Base-by-base conservation (phyloP, 2,329 filamentous ascomycete species). In the Fusarium sp. region DNA sequence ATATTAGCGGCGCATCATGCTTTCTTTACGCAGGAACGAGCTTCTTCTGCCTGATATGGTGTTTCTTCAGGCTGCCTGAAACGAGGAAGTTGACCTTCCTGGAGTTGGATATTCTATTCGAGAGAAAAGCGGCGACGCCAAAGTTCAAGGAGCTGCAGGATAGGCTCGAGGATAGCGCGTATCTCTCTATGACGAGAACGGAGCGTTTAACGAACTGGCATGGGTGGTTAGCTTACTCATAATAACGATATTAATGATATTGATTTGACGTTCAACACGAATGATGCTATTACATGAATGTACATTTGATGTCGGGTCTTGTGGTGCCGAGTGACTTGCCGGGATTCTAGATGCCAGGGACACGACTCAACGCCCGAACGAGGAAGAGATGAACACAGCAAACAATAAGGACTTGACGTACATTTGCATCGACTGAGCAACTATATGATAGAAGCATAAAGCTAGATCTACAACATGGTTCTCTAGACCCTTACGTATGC, bases 81-180 rank as follows among this genome's bases (percentile, higher is more conserved):
- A 74, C 75, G 28, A 74, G 72, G 33, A 66, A 60, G n/a, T 66
- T 73, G 18, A 73, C 75, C 0, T 75, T 66, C 42, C 66, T 74
- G 4, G 75, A 77, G 39, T 44, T 77, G 5, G 74, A 76, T 51
- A 71, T 77, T 17, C 58, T 77, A 3, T 77, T 77, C 33, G 76
- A 77, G 42, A 68, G 64, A 38, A 68, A 58, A 26, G 68, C 76
- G 11, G 65, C 73, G 8, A 76, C 75, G 0, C 53, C 59, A 9
- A 71, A 75, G 58, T 75, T 90, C 68, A 66, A 61, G 10, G 56
- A 69, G 34, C 59, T 74, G n/a, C 72, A 72, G 52, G 69, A 69
- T 49, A 66, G 69, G 26, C 61, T 74, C 7, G 56, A 63, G 13
- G 54, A 71, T 18, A 67, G 69, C 14, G 64, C 72, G 4, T 74